Conservation (phyloP, 2,329 filamentous ascomycete genomes). For the Colletotrichum sp. region DNA sequence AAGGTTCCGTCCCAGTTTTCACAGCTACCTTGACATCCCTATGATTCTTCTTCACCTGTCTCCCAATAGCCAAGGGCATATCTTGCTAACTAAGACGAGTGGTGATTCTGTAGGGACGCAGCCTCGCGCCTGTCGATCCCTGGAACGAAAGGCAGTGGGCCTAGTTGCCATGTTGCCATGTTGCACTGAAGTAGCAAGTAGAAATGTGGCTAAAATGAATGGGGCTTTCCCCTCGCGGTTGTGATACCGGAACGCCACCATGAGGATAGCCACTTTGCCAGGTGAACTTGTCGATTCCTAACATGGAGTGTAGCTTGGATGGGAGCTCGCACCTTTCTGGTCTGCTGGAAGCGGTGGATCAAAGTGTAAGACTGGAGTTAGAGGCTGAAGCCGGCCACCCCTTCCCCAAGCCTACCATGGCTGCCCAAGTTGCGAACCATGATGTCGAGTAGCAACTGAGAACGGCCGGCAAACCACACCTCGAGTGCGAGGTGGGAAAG, state of each 20-base stretch:
- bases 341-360: not conserved
- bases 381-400: not conserved
- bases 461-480: not conserved
- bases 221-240: not conserved
- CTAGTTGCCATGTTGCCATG: not conserved
- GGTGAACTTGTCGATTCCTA: not conserved
- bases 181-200: not conserved
- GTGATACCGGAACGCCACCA: not conserved
- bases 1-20: too few relatives aligned
- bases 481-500: not conserved
- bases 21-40: too few relatives aligned
- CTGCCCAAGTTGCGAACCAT: not conserved
- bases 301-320: not conserved
- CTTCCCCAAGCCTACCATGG: not conserved
- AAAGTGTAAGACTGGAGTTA: not conserved
- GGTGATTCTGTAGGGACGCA: not conserved
- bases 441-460: too few relatives aligned
- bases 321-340: not conserved
- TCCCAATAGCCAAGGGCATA: not conserved
- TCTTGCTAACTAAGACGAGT: not conserved
- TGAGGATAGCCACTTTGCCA: not conserved
- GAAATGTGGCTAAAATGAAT: not conserved
- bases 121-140: too few relatives aligned
- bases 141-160: not conserved
- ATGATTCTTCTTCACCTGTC: too few relatives aligned